These are phyloP conservation scores for Globisporangium acanthophoron DNA, from an alignment of 352 stramenopile species.

Conservation along the genomic window DNA sequence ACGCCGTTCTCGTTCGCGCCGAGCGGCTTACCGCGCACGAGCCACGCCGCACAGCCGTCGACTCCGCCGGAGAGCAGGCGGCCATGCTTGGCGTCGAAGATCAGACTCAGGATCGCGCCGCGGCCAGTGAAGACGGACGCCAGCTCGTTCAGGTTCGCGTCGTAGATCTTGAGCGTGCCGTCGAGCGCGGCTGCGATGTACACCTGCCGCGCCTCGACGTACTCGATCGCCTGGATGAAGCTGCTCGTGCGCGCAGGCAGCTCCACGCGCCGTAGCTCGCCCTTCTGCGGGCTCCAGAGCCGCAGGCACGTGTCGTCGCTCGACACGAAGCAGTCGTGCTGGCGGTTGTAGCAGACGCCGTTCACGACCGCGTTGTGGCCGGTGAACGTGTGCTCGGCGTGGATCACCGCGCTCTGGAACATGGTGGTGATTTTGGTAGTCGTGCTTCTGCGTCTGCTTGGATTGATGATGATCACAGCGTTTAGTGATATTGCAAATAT, in stretches of 20 bases:
- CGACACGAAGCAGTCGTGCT: conserved; percentile 63
- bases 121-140: conserved; percentile 41
- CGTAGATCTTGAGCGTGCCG: conserved; percentile 56
- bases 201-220: conserved; percentile 48
- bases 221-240: conserved; percentile 61
- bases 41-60: conserved; percentile 59
- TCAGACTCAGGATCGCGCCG: conserved; percentile 44
- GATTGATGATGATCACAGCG: no score
- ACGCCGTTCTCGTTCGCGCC: conserved; percentile 29
- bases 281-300: conserved; percentile 30
- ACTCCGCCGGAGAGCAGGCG: conserved; percentile 54
- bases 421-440: no score
- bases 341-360: conserved; percentile 60
- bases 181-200: conserved; percentile 64
- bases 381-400: conserved; percentile 45
- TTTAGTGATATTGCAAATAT: no score
- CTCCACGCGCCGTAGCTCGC: conserved; percentile 40
- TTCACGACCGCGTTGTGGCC: conserved; percentile 58
- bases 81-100: conserved; percentile 47
- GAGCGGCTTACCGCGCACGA: conserved; percentile 39
- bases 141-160: conserved; percentile 52
- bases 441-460: no score
- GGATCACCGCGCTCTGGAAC: conserved; percentile 70
- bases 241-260: conserved; percentile 44
- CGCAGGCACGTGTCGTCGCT: conserved; percentile 39